These are phyloP conservation scores for Alternaria tenuissima DNA, from an alignment of 2,329 filamentous ascomycete species.

Conservation along the genomic window DNA sequence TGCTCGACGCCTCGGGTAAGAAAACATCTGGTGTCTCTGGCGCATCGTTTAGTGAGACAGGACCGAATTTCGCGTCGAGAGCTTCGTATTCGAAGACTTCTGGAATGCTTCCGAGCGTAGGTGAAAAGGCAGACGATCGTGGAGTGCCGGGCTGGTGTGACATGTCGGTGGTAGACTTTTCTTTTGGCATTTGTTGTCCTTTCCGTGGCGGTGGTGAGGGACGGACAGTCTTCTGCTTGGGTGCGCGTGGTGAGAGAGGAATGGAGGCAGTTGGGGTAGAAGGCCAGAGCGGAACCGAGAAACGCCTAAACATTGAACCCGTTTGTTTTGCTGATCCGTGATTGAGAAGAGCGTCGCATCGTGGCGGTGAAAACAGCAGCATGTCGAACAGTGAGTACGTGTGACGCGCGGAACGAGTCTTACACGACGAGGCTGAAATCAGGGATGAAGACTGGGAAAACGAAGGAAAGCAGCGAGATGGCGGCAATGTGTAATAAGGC, in stretches of 20 bases:
- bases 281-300: constrained; percentile 27
- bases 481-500: constrained; percentile 19
- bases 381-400: constrained; percentile 27
- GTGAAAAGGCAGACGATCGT: constrained; percentile 30
- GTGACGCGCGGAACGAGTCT: constrained; percentile 13
- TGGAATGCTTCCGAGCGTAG: constrained; percentile 36
- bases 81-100: constrained; percentile 37
- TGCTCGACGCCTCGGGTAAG: constrained; percentile 29
- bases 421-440: constrained; percentile 7
- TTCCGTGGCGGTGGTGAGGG: constrained; percentile 16
- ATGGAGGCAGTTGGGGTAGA: constrained; percentile 23
- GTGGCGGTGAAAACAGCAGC: constrained; percentile 35
- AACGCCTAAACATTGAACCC: constrained; percentile 22
- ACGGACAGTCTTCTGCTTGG: constrained; percentile 11
- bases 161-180: constrained; percentile 22
- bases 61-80: constrained; percentile 16
- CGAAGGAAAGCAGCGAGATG: constrained; percentile 16
- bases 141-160: constrained; percentile 24
- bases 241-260: constrained; percentile 26
- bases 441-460: constrained; percentile 10
- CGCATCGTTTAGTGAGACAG: constrained; percentile 26
- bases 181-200: constrained; percentile 8
- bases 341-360: constrained; percentile 26
- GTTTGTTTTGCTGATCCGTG: constrained; percentile 15
- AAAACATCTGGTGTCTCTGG: constrained; percentile 27